Evolutionary conservation across 805 yeast species (phyloP), one percentile per base, ranked within the genome.

Genomic region (Spathaspora boniae): DNA sequence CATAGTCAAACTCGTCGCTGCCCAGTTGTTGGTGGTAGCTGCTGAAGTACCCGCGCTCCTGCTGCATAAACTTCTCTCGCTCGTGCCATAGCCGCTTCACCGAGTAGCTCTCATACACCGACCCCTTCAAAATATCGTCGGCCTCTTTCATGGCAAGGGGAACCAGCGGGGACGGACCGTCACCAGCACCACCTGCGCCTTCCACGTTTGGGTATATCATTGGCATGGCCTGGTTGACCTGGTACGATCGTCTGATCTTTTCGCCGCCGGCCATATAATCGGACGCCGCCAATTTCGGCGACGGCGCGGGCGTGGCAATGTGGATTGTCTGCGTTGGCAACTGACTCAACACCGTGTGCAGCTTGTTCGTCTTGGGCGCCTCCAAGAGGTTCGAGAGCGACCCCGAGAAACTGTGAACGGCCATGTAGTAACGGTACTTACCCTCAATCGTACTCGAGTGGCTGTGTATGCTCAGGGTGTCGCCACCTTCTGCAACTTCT

Each of bases 271-370:
- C 43, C 71, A 67, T 65, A 34, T 61, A 67, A 25, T 67, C 72
- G 6, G 71, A 62, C 1, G 70, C 65, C 5, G 62, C 56, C 9
- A 56, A 43, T 1, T 84, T 80, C 0, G 95, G 95, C 0, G 95
- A 85, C 3, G 95, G 93, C 1, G 83, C 84, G 0, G 95, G 96
- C 0, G 96, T 86, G 0, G 96, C 89, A 8, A 87, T 72, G 53
- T 84, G 89, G 4, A 81, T 63, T 0, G 74, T 60, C 26, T 77
- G 80, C 0, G 72, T 61, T 1, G 81, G 82, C 16, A 75, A 54
- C 24, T 68, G 63, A 9, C 68, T 59, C 31, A 68, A 63, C 4
- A 67, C 47, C 5, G 69, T 57, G 37, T 70, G 74, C 4, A 66
- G 43, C 46, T 67, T 67, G 40, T 66, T 56, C 1, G 85, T 74